Conservation (phyloP, 441 rosid genomes). For the Adansonia grandidieri region DNA sequence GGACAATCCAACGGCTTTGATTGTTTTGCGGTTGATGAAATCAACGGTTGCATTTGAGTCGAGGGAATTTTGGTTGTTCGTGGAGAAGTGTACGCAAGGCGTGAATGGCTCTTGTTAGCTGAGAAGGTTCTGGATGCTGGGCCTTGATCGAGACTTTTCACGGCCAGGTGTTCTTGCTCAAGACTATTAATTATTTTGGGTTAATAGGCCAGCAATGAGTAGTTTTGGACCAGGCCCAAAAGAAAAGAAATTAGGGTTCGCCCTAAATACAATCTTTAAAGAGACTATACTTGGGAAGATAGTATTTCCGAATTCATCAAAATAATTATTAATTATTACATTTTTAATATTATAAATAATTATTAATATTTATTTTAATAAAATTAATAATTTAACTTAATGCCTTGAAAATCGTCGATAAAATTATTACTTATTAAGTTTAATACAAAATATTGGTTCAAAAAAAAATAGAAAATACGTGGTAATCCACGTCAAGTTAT, state of each 20-base stretch:
- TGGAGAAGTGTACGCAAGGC: slow-evolving; percentile 3
- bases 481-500: too few species aligned
- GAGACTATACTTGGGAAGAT: neutral
- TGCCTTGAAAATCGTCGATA: too few species aligned
- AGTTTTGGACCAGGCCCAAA: neutral
- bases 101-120: slow-evolving; percentile 15
- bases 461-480: too few species aligned
- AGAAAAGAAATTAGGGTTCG: neutral
- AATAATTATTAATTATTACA: too few species aligned
- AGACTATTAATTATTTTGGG: neutral
- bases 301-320: too few species aligned
- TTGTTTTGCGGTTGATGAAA: neutral
- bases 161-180: neutral
- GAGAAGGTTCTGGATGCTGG: slow-evolving; percentile 32
- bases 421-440: too few species aligned
- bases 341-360: too few species aligned
- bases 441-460: too few species aligned
- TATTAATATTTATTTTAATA: too few species aligned
- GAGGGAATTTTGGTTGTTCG: neutral
- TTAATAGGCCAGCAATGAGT: neutral
- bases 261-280: too few species aligned
- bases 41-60: slow-evolving; percentile 28
- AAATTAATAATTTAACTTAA: too few species aligned
- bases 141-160: neutral
- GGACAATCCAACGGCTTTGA: slow-evolving; percentile 22